A percentile compares a stretch with the other conserved stretches of the same genome.
phyloP scores from a whole-genome alignment of 768 basidiomycete genomes.

The Kwoniella botswanensis region DNA sequence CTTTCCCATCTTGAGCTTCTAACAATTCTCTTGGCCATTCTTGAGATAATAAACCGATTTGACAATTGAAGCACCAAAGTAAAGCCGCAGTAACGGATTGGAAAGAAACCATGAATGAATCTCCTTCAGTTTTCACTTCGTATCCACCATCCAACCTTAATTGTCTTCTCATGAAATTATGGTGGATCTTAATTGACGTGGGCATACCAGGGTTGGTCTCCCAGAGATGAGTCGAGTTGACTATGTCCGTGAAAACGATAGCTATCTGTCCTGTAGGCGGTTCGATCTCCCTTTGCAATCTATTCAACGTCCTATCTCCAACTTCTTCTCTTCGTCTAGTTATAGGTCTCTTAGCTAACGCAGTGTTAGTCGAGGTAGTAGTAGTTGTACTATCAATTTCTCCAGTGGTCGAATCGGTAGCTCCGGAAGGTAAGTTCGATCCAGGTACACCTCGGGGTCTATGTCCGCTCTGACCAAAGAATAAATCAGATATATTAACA shows the following conservation, averaged over 20 bases:
- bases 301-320: constrained; percentile 58
- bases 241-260: constrained; percentile 96
- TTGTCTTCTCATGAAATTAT: constrained; percentile 79
- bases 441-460: constrained; percentile 56
- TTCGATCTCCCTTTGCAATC: constrained; percentile 75
- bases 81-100: constrained; percentile 82
- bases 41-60: constrained; percentile 77
- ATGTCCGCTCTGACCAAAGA: constrained; percentile 58
- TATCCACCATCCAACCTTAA: constrained; percentile 92
- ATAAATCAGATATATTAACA: constrained; percentile 78
- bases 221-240: constrained; percentile 95
- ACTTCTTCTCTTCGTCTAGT: constrained; percentile 52
- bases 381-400: constrained; percentile 25
- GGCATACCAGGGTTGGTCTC: constrained; percentile 95
- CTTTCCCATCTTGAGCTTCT: constrained; percentile 87
- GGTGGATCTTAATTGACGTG: constrained; percentile 88
- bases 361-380: constrained; percentile 25
- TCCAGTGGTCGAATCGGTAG: constrained; percentile 61
- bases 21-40: constrained; percentile 92
- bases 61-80: constrained; percentile 88
- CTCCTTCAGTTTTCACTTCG: constrained; percentile 99
- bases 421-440: constrained; percentile 24
- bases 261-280: constrained; percentile 86
- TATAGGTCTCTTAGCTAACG: constrained; percentile 34
- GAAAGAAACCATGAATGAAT: constrained; percentile 99